A percentile compares a stretch with the other conserved stretches of the same genome.
Evolutionary conservation across 225 moss, liverwort and hornwort species (phyloP).

Genomic region (Neckera pumila): DNA sequence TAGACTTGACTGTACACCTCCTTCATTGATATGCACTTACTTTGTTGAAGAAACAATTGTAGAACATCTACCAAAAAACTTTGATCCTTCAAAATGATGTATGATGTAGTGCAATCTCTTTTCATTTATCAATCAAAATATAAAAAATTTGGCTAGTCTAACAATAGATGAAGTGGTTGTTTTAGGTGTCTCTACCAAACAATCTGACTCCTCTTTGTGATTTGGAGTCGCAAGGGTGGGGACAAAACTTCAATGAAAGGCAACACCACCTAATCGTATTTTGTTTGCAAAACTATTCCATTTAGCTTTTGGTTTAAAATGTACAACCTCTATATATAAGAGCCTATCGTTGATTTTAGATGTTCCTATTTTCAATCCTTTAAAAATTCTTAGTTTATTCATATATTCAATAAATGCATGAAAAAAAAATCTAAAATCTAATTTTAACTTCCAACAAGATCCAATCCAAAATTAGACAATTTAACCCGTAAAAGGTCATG

Average conservation of each 20-base stretch:
- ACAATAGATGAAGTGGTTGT: neutral
- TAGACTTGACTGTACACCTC: too few relatives aligned
- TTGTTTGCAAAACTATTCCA: neutral
- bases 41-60: too few relatives aligned
- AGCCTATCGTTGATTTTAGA: fast-evolving
- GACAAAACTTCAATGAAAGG: neutral
- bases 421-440: neutral
- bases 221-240: fast-evolving
- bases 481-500: too few relatives aligned
- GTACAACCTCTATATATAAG: too few relatives aligned
- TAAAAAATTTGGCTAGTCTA: neutral
- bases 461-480: too few relatives aligned
- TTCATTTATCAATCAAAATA: neutral
- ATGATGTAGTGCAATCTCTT: neutral
- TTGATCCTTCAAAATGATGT: neutral
- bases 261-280: neutral
- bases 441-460: too few relatives aligned
- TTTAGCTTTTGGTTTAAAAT: neutral
- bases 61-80: too few relatives aligned
- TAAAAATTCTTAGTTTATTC: too few relatives aligned
- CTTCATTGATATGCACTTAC: too few relatives aligned
- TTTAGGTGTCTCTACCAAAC: neutral
- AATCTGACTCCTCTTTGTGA: neutral
- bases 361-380: neutral
- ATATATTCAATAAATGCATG: neutral